Base-by-base conservation (phyloP, 768 basidiomycete species). In the Lactarius psammicola region DNA sequence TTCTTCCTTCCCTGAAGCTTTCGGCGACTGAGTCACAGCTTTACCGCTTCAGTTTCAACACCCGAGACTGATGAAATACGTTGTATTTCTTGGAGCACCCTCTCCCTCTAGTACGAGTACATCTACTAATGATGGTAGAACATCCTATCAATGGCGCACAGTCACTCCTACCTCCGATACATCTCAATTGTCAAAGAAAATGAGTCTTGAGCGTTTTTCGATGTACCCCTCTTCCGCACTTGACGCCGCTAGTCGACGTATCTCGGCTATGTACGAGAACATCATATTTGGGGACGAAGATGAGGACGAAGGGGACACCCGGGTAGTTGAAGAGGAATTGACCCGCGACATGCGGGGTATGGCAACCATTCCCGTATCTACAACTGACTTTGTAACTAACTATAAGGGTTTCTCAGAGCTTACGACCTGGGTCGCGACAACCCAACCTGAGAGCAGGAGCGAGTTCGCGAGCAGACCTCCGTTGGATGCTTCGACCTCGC, bases 211-310 rank as follows among this genome's bases (percentile, higher is more conserved):
- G 56, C 69, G 2, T 36, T 65, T 36, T 15, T 36, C 64, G n/a
- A 60, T 66, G 54, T 66, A 70, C 64, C 36, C 69, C 38, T 53
- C 56, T 85, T 81, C 82, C 23, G 87, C 85, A 0, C 72, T 90
- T 49, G 86, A 88, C 68, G 87, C 82, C 4, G 89, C 87, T 9
- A 88, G 83, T 72, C 79, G 79, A n/a, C 80, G 87, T 44, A 86
- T 93, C 53, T 92, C 90, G 0, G 63, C 83, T 59, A 74, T 90
- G 28, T 92, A 92, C 70, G 79, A 86, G 71, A 89, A 89, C 62
- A 80, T 86, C 33, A 88, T 90, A n/a, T 91, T 91, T 67, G 77
- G 81, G 53, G 81, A 84, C 18, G 66, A 72, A 18, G 74, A 80
- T 5, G 76, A 73, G 18, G 74, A 42, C 10, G 57, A 56, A 51